Evolutionary conservation across 2,329 filamentous ascomycete genomes (phyloP).

Genomic region (Phialophora verrucosa): DNA sequence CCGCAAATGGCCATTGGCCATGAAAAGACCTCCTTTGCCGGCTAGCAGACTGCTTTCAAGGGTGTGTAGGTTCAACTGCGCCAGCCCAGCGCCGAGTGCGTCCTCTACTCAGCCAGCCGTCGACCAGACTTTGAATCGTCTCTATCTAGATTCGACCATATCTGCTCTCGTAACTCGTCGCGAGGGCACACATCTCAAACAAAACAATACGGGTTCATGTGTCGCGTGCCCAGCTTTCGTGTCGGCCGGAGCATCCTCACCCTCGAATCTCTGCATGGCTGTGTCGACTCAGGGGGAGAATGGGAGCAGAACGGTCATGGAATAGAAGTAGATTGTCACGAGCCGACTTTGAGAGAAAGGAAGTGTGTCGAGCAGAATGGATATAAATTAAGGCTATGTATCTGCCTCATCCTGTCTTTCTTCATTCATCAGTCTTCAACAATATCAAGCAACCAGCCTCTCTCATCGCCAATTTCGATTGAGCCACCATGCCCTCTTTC

Average conservation of each 20-base stretch:
- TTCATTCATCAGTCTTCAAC: neutral
- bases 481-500: neutral
- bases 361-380: neutral
- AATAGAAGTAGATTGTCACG: neutral
- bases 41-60: neutral
- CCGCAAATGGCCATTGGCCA: neutral
- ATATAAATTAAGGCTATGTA: neutral
- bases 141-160: neutral
- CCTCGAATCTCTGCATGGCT: neutral
- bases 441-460: neutral
- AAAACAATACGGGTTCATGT: neutral
- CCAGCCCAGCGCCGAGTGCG: neutral
- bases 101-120: neutral
- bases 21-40: neutral
- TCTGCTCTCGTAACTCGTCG: neutral
- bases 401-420: neutral
- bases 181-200: neutral
- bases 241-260: neutral
- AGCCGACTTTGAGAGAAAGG: neutral
- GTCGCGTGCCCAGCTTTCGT: neutral
- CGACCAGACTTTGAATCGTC: neutral
- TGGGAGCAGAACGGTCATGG: neutral
- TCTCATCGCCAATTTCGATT: neutral
- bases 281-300: neutral
- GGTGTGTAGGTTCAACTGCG: neutral